Base-by-base conservation (phyloP, 1,284 basidiomycete genomes). In the Meira miltonrushii region DNA sequence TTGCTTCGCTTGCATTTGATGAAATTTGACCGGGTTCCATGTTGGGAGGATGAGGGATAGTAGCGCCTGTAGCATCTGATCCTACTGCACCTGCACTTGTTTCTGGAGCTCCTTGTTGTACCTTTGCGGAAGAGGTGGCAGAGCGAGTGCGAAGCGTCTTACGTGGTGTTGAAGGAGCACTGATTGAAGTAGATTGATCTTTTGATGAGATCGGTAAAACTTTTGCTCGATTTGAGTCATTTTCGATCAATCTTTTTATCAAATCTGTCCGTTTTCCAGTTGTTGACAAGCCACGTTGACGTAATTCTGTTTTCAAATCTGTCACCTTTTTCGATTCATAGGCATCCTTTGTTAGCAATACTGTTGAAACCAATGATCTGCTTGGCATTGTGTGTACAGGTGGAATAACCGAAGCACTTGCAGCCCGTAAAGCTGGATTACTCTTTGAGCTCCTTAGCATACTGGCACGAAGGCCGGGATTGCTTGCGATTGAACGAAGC, bases 1-100 rank as follows among this genome's bases (percentile, higher is more conserved):
- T 19, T 3, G 33, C 44, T 38, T 56, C 55, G 15, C 19, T 28
- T 15, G 25, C 17, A 38, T 56, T 56, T 39, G 17, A 23, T 37
- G 39, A 39, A n/a, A 60, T 48, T 47, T 53, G 59, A 12, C 57
- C 59, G 6, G 59, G 60, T 51, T 59, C 40, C 37, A 59, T 59
- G 25, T 49, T 33, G 33, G 58, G 58, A 25, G 60, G 57, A 6
- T 48, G 51, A 21, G 50, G 21, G 13, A 60, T 49, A 2, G 48
- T 33, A 21, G 40, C 47, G 23, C 40, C 50, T 9, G 3, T 19
- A 25, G 17, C 28, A 39, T 28, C 51, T 11, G 21, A 21, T 5
- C 28, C 51, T 21, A 53, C 51, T 33, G 2, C 37, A 21, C 44
- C 41, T 13, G 17, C 55, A 17, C 21, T 41, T 17, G 28, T 11